Percentiles rank a stretch among this genome's conserved stretches.
Evolutionary conservation across 2,329 filamentous ascomycete species (phyloP).

Genomic region (Nemania sp.): DNA sequence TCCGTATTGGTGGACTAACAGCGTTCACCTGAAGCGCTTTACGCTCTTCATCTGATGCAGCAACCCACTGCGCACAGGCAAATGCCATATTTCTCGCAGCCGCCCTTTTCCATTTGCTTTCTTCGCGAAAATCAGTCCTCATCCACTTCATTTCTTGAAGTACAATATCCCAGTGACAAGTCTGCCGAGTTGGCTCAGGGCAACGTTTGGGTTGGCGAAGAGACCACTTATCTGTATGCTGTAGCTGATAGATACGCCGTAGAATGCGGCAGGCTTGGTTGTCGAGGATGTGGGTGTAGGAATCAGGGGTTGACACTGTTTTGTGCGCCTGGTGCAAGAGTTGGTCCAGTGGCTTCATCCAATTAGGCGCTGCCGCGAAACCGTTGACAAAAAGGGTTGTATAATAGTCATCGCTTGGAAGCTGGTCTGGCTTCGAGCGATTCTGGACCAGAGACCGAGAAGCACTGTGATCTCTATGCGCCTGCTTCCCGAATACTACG

Average conservation of each 20-base stretch:
- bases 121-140: conserved; percentile 92
- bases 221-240: conserved; percentile 91
- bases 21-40: conserved; percentile 69
- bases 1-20: conserved; percentile 47
- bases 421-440: conserved; percentile 46
- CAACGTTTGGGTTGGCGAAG: conserved; percentile 85
- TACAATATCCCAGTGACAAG: conserved; percentile 82
- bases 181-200: conserved; percentile 75
- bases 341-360: conserved; percentile 68
- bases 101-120: conserved; percentile 89
- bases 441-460: conserved; percentile 43
- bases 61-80: conserved; percentile 82
- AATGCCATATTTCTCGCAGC: conserved; percentile 78
- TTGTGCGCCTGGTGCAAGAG: conserved; percentile 85
- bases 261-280: conserved; percentile 86
- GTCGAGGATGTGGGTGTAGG: conserved; percentile 81
- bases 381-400: conserved; percentile 64
- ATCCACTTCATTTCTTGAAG: conserved; percentile 97
- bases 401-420: conserved; percentile 65
- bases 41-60: conserved; percentile 64
- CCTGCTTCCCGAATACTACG: conserved; percentile 76
- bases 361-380: conserved; percentile 57
- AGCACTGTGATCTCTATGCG: conserved; percentile 53
- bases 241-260: conserved; percentile 84
- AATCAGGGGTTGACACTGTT: conserved; percentile 82